Base-by-base conservation (phyloP, 2,329 filamentous ascomycete genomes). In the Nakataea oryzae region DNA sequence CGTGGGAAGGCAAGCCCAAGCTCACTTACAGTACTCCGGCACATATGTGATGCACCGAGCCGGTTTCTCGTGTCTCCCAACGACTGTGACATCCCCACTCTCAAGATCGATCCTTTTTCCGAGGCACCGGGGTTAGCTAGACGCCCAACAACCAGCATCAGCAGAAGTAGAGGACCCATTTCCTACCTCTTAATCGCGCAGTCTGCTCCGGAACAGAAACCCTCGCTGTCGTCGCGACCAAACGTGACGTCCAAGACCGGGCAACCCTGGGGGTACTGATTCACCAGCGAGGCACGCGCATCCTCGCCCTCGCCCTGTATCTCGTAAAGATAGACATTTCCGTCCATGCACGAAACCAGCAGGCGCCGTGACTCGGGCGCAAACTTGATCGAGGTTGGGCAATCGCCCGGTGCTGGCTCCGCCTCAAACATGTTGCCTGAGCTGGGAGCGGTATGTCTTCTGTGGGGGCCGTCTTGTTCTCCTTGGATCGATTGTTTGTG, bases 331-430 rank as follows among this genome's bases (percentile, higher is more conserved):
- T 97, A 96, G 62, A 96, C 86, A 73, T 91, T 86, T 75, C 87
- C 91, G 76, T 97, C 93, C 95, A 95, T 99, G 62, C 92, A 96
- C 13, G 93, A 89, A 68, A 93, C 93, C n/a, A 96, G 84, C 50
- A 99, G 82, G 68, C 87, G 88, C 61, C 81, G 85, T 3, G 87
- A 82, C n/a, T 82, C 78, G 47, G 91, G 90, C 66, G 93, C 91
- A 80, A 96, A 99, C 71, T 86, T 86, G 70, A 97, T 79, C 28
- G 91, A 82, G 58, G 93, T 96, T 69, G 97, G 89, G 69, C 89
- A 90, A 76, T 99, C 95, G 68, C 83, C 84, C 13, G 95, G 95
- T 58, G 92, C 87, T 69, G 91, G 85, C 64, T 86, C 82, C 70
- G 97, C 84, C 75, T 95, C 89, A 77, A 90, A 93, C 60, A 61